A percentile compares a stretch with the other conserved stretches of the same genome.
These are phyloP conservation scores for Salvia miltiorrhiza DNA, from an alignment of 257 asterid species.

Conservation along the genomic window DNA sequence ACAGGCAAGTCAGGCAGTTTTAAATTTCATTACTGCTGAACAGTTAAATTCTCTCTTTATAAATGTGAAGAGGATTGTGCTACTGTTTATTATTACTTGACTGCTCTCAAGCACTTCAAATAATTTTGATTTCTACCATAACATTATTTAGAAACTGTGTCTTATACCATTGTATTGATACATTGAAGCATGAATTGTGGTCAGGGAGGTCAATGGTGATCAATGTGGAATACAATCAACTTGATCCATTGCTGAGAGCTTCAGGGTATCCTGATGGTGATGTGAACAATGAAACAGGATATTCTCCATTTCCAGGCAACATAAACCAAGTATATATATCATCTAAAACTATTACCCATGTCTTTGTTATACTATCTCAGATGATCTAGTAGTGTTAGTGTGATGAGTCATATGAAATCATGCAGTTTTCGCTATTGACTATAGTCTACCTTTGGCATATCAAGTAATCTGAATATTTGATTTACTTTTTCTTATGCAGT, in stretches of 20 bases:
- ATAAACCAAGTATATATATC: conserved; percentile 79
- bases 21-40: not conserved
- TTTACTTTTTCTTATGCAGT: conserved; percentile 43
- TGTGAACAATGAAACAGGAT: conserved; percentile 89
- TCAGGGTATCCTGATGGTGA: conserved; percentile 92
- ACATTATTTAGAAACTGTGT: not conserved
- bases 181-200: conserved; percentile 10
- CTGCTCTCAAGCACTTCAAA: not conserved
- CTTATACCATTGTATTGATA: conserved; percentile 6
- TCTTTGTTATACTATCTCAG: conserved; percentile 15
- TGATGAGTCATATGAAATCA: conserved; percentile 5
- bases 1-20: not conserved
- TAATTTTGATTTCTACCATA: conserved; percentile 4
- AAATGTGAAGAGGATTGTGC: not conserved
- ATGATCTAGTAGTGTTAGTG: not conserved
- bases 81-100: not conserved
- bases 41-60: not conserved
- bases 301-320: conserved; percentile 98
- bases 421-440: conserved; percentile 9
- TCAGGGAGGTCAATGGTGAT: conserved; percentile 98
- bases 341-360: conserved; percentile 11
- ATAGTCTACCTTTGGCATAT: conserved; percentile 3
- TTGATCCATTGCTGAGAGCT: conserved; percentile 96
- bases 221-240: conserved; percentile 99
- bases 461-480: not conserved